A percentile compares a stretch with the other conserved stretches of the same genome.
Evolutionary conservation across 495 filamentous ascomycete species (phyloP).

Genomic region (Penicillium herquei): DNA sequence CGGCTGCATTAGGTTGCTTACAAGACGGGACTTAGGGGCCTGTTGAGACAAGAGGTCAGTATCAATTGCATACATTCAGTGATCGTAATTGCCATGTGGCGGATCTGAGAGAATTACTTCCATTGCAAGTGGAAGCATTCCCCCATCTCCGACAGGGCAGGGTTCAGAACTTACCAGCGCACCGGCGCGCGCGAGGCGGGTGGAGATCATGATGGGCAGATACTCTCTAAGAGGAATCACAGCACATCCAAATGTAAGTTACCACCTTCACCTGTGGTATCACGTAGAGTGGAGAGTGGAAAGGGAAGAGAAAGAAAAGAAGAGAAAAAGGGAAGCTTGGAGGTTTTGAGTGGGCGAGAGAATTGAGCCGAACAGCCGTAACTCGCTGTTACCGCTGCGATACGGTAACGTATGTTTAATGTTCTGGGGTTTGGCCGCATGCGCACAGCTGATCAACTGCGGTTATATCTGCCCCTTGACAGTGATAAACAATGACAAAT

Average conservation of each 20-base stretch:
- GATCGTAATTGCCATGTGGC: background rate
- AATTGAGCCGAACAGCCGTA: conserved; percentile 46
- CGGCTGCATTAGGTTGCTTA: conserved; percentile 37
- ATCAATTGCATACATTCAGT: background rate
- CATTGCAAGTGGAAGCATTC: no score
- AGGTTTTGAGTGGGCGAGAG: conserved; percentile 43
- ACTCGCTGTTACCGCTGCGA: conserved; percentile 39
- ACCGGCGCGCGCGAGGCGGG: conserved; percentile 55
- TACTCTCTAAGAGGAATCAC: conserved; percentile 16
- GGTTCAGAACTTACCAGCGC: conserved; percentile 50
- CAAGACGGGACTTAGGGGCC: conserved; percentile 53
- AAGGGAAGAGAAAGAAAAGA: conserved; percentile 26
- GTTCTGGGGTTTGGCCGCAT: conserved; percentile 26
- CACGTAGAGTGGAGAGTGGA: conserved; percentile 38
- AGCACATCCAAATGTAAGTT: conserved; percentile 39
- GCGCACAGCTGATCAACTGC: conserved; percentile 6
- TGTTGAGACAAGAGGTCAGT: conserved; percentile 27
- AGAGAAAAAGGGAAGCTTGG: conserved; percentile 47
- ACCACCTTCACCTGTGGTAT: conserved; percentile 45
- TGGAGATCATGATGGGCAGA: conserved; percentile 54
- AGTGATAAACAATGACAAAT: no score
- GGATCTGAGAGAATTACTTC: background rate
- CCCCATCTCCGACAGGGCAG: conserved; percentile 11
- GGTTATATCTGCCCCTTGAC: background rate
- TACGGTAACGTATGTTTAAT: conserved; percentile 37